phyloP scores from a whole-genome alignment of 1,284 basidiomycete species.

The Trichosporon coremiiforme region DNA sequence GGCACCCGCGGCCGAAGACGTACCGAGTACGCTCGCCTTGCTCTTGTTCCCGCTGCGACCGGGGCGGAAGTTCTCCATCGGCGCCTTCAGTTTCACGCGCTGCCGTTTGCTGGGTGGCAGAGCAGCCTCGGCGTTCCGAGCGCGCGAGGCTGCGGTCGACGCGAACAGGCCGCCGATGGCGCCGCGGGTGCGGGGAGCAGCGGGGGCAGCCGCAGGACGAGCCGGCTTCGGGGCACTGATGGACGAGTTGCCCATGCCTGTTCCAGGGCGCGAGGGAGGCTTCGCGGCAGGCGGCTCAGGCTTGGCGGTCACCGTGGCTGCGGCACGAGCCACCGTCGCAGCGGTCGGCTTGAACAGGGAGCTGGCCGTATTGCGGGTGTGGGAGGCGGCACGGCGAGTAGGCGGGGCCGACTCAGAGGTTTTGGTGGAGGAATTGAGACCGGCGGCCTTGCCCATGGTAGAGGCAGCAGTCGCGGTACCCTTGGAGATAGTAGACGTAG shows the following conservation, averaged over 20 bases:
- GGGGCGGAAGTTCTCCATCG: constrained; percentile 49
- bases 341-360: constrained; percentile 31
- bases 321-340: constrained; percentile 30
- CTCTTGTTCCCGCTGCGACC: constrained; percentile 24
- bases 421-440: not conserved
- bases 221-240: not conserved
- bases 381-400: not conserved
- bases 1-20: not conserved
- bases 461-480: not conserved
- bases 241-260: not conserved
- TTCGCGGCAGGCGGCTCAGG: not conserved
- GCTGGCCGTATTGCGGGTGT: constrained; percentile 9
- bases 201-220: not conserved
- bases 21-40: constrained; percentile 25
- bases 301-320: constrained; percentile 16
- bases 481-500: not conserved
- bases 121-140: constrained; percentile 29
- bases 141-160: constrained; percentile 31
- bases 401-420: not conserved
- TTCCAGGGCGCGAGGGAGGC: constrained; percentile 14
- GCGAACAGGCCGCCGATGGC: constrained; percentile 11
- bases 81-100: constrained; percentile 45
- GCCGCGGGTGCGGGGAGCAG: not conserved
- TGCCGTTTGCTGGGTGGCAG: constrained; percentile 43
- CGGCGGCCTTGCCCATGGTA: constrained; percentile 15